These are phyloP conservation scores for Penicillium sp. DNA, from an alignment of 2,329 filamentous ascomycete species.

Conservation along the genomic window DNA sequence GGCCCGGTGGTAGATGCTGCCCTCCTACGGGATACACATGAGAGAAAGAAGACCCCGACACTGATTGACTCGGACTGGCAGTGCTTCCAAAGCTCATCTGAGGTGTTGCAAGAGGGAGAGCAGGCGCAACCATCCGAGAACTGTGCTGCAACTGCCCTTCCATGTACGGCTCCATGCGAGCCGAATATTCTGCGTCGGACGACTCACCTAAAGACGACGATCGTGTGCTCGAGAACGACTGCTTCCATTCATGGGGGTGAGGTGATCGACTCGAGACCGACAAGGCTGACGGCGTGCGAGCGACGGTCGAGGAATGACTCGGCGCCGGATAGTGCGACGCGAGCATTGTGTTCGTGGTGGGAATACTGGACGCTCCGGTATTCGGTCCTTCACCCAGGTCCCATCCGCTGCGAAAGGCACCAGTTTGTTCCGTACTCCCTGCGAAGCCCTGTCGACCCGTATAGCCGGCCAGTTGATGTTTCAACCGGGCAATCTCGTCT, in stretches of 20 bases:
- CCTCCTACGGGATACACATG: slow-evolving; percentile 20
- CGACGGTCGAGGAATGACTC: slow-evolving; percentile 18
- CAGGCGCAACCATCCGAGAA: slow-evolving; percentile 8
- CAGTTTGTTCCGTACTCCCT: slow-evolving; percentile 16
- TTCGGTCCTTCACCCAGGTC: slow-evolving; percentile 21
- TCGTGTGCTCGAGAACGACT: slow-evolving; percentile 28
- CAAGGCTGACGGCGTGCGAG: slow-evolving; percentile 26
- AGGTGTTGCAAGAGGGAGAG: slow-evolving; percentile 17
- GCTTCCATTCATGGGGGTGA: slow-evolving; percentile 32
- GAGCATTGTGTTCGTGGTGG: slow-evolving; percentile 23
- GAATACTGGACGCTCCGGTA: slow-evolving; percentile 9
- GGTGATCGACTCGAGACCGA: slow-evolving; percentile 31
- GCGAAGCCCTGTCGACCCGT: slow-evolving; percentile 27
- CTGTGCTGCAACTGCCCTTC: slow-evolving; percentile 18
- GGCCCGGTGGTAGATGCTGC: slow-evolving; percentile 9
- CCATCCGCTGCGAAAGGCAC: slow-evolving; percentile 18
- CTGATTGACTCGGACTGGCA: slow-evolving; percentile 18
- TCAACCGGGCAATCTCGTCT: slow-evolving; percentile 56
- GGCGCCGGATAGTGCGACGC: slow-evolving; percentile 30
- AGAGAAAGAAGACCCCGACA: slow-evolving; percentile 24
- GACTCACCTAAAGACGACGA: slow-evolving; percentile 32
- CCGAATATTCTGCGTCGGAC: slow-evolving; percentile 31
- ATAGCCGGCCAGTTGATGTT: slow-evolving; percentile 47
- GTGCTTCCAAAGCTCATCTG: slow-evolving; percentile 26
- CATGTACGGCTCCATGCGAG: slow-evolving; percentile 29